A percentile compares a stretch with the other conserved stretches of the same genome.
Evolutionary conservation across 2,329 filamentous ascomycete genomes (phyloP).

Genomic region (Nannizziopsis arthrosporioides): DNA sequence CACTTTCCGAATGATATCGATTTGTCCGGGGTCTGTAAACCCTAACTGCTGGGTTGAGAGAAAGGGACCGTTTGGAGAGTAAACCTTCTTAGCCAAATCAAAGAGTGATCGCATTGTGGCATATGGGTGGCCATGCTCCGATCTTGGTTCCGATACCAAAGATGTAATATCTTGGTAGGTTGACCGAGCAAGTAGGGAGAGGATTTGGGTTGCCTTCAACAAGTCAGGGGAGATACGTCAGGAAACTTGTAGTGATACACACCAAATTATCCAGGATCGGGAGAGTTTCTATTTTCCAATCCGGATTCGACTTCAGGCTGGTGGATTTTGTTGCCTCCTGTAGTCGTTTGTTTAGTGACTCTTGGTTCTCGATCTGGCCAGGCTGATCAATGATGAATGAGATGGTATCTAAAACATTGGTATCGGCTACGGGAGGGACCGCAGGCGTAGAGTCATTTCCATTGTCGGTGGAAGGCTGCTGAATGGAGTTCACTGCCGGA

Average conservation of each 20-base stretch:
- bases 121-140: constrained; percentile 50
- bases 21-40: constrained; percentile 41
- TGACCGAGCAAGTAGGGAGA: constrained; percentile 46
- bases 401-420: constrained; percentile 31
- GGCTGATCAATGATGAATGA: constrained; percentile 35
- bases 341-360: constrained; percentile 27
- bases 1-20: constrained; percentile 50
- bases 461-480: background rate
- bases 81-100: constrained; percentile 52
- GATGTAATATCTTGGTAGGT: constrained; percentile 46
- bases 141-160: constrained; percentile 45
- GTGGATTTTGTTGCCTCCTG: constrained; percentile 22
- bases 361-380: constrained; percentile 32
- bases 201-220: constrained; percentile 45
- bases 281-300: constrained; percentile 47
- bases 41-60: constrained; percentile 43
- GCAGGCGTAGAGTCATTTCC: background rate
- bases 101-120: constrained; percentile 50
- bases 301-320: constrained; percentile 32
- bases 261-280: constrained; percentile 52
- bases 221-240: background rate
- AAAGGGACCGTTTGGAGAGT: constrained; percentile 46
- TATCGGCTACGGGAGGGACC: background rate
- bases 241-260: constrained; percentile 18
- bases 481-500: background rate